A percentile compares a stretch with the other conserved stretches of the same genome.
Evolutionary conservation across 306 rosid genomes (phyloP).

Genomic region (Malus fusca): DNA sequence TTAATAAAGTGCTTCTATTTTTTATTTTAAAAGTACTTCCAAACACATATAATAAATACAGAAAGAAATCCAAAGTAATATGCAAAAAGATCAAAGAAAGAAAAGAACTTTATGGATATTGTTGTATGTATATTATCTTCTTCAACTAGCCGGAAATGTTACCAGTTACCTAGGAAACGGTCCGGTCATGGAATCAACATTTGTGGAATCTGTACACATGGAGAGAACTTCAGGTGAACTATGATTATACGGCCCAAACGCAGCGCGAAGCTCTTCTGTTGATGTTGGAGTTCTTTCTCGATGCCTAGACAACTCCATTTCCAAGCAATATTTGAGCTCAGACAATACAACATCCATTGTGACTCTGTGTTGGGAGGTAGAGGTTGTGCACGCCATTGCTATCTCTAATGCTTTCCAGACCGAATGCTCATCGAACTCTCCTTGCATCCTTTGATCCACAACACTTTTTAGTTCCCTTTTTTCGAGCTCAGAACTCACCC

Average conservation of each 20-base stretch:
- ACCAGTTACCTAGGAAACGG: slow-evolving; percentile 10
- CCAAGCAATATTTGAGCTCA: slow-evolving; percentile 39
- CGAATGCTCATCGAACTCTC: slow-evolving; percentile 27
- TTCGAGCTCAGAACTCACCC: slow-evolving; percentile 35
- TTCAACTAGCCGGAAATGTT: background rate
- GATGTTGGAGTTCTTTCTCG: slow-evolving; percentile 18
- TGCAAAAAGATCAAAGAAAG: too few species aligned
- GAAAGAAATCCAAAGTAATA: too few species aligned
- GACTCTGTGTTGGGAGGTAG: slow-evolving; percentile 42
- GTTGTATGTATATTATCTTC: background rate
- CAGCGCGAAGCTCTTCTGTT: background rate
- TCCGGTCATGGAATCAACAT: slow-evolving; percentile 14
- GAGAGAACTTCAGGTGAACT: slow-evolving; percentile 1
- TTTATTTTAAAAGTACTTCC: too few species aligned
- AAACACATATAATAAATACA: too few species aligned
- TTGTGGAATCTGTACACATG: slow-evolving; percentile 14
- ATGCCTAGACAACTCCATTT: slow-evolving; percentile 23
- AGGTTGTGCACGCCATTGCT: slow-evolving; percentile 45
- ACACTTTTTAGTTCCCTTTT: slow-evolving; percentile 22
- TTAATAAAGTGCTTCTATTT: too few species aligned
- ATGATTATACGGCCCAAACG: background rate
- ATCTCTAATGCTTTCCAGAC: slow-evolving; percentile 33
- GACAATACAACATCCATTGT: slow-evolving; percentile 38
- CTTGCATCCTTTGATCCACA: slow-evolving; percentile 44
- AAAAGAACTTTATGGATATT: background rate